phyloP scores from a whole-genome alignment of 1,139 yeast genomes.

The Taphrina communis region DNA sequence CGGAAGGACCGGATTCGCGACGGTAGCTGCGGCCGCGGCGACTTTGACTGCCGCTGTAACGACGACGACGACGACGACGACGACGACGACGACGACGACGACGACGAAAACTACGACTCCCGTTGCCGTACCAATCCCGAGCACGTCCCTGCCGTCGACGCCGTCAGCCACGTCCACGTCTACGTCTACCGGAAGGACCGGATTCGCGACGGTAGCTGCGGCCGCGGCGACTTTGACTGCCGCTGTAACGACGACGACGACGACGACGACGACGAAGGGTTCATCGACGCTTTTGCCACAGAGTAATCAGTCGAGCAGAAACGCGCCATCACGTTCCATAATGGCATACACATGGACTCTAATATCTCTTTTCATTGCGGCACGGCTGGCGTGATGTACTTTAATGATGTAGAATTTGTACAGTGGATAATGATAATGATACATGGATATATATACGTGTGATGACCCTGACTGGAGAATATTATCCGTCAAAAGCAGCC shows the following conservation, averaged over 20 bases:
- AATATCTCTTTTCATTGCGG: neutral
- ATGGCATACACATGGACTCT: neutral
- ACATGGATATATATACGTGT: too few species aligned
- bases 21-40: neutral
- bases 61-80: neutral
- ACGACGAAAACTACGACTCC: too few species aligned
- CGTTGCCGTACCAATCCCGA: too few species aligned
- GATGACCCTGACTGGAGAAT: neutral
- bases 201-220: neutral
- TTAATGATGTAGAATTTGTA: too few species aligned
- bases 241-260: neutral
- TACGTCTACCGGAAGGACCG: neutral
- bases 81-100: neutral
- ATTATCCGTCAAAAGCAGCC: constrained; percentile 32
- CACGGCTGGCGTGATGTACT: neutral
- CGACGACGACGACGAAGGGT: neutral
- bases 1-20: neutral
- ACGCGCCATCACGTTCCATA: neutral
- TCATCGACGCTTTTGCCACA: neutral
- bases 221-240: too few species aligned
- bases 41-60: neutral
- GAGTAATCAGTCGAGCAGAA: constrained; percentile 1
- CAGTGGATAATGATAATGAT: too few species aligned
- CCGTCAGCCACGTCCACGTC: neutral
- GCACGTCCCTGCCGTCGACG: too few species aligned